Evolutionary conservation across 208 protist genomes (phyloP).

Genomic region (Trypanosoma grayi): DNA sequence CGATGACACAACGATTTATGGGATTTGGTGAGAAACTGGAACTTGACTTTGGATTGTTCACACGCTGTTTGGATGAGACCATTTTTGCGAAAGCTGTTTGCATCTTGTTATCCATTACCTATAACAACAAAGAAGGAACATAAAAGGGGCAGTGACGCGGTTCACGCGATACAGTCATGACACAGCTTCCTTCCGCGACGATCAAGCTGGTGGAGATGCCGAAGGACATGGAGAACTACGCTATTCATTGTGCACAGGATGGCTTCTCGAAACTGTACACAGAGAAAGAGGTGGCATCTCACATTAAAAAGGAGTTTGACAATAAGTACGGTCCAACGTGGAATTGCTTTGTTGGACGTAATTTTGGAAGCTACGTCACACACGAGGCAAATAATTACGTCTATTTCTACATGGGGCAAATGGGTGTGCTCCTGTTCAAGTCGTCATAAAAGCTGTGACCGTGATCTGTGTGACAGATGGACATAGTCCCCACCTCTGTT

Average conservation of each 20-base stretch:
- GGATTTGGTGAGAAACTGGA: too few relatives aligned
- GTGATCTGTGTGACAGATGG: background rate
- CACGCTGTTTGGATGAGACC: too few relatives aligned
- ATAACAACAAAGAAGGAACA: background rate
- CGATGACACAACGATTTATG: too few relatives aligned
- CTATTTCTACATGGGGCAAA: constrained; percentile 99
- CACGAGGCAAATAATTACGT: constrained; percentile 99
- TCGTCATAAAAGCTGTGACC: constrained; percentile 36
- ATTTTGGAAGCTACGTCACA: constrained; percentile 99
- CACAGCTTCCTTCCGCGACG: constrained; percentile 70
- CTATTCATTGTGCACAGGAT: constrained; percentile 96
- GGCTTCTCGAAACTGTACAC: constrained; percentile 98
- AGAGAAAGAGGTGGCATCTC: constrained; percentile 99
- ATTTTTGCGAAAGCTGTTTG: too few relatives aligned
- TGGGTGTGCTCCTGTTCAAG: constrained; percentile 98
- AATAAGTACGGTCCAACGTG: constrained; percentile 98
- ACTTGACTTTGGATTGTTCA: too few relatives aligned
- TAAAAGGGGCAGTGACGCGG: background rate
- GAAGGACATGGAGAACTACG: constrained; percentile 97
- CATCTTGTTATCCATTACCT: too few relatives aligned
- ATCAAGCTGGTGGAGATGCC: constrained; percentile 95
- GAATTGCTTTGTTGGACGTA: constrained; percentile 99
- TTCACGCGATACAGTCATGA: constrained; percentile 40
- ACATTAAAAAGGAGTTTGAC: constrained; percentile 99
- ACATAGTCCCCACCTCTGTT: too few relatives aligned